Evolutionary conservation across 208 protist genomes (phyloP).

Genomic region (Crithidia fasciculata): DNA sequence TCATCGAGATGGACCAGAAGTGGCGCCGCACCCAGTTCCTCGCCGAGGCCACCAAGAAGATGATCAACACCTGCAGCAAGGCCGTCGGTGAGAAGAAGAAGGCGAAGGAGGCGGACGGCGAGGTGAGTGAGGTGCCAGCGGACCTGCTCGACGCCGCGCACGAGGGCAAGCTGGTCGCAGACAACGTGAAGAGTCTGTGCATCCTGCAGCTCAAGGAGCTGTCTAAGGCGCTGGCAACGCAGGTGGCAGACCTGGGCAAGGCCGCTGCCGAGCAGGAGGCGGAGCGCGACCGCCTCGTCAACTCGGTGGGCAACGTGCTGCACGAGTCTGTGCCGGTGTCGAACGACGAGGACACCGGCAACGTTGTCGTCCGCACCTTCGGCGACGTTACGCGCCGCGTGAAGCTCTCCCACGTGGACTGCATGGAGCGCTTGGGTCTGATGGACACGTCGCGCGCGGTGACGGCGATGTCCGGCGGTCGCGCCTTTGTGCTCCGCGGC

Average conservation of each 20-base stretch:
- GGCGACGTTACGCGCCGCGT: conserved; percentile 82
- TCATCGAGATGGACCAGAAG: conserved; percentile 92
- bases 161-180: conserved; percentile 57
- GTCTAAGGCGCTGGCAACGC: conserved; percentile 74
- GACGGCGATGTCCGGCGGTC: conserved; percentile 94
- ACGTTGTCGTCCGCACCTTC: conserved; percentile 84
- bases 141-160: conserved; percentile 53
- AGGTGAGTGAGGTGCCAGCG: conserved; percentile 65
- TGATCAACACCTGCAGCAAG: conserved; percentile 92
- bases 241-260: conserved; percentile 66
- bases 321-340: conserved; percentile 95
- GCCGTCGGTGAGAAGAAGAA: conserved; percentile 92
- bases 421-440: conserved; percentile 93
- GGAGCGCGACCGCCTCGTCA: conserved; percentile 82
- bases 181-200: conserved; percentile 72
- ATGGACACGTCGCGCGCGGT: conserved; percentile 84
- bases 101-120: conserved; percentile 90
- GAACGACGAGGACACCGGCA: conserved; percentile 96
- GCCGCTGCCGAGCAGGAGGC: conserved; percentile 62
- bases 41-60: conserved; percentile 87
- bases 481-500: conserved; percentile 99
- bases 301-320: conserved; percentile 96
- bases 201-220: conserved; percentile 92
- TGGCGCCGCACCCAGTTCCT: conserved; percentile 91
- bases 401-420: conserved; percentile 92